A percentile compares a stretch with the other conserved stretches of the same genome.
These are phyloP conservation scores for Syzygium aqueum DNA, from an alignment of 345 rosid genomes.

Conservation along the genomic window DNA sequence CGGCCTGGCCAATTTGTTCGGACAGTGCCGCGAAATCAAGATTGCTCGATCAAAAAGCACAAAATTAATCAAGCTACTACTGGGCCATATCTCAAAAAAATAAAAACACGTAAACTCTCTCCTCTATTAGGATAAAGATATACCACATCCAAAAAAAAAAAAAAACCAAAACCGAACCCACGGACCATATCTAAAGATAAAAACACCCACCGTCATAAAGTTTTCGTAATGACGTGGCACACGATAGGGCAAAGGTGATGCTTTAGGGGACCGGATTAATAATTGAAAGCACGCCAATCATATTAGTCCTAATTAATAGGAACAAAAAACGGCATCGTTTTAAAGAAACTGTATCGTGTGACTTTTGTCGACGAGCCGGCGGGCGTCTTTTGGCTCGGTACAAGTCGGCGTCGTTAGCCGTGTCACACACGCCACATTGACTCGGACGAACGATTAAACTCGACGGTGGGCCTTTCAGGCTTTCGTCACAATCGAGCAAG, in stretches of 20 bases:
- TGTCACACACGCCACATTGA: background rate
- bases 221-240: background rate
- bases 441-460: too few relatives aligned
- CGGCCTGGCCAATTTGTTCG: background rate
- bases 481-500: too few relatives aligned
- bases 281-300: background rate
- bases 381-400: background rate
- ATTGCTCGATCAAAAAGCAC: background rate
- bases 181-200: background rate
- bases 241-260: background rate
- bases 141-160: background rate
- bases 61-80: background rate
- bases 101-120: background rate
- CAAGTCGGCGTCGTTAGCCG: background rate
- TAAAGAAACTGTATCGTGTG: background rate
- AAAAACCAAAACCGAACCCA: background rate
- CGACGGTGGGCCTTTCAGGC: too few relatives aligned
- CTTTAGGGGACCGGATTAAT: background rate
- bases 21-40: background rate
- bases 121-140: background rate
- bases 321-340: accelerated
- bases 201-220: background rate
- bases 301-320: background rate
- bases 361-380: background rate
- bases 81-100: background rate